Percentiles rank a stretch among this genome's conserved stretches.
Conservation (phyloP, 176 grass and related monocot species). For the Paspalum notatum region DNA sequence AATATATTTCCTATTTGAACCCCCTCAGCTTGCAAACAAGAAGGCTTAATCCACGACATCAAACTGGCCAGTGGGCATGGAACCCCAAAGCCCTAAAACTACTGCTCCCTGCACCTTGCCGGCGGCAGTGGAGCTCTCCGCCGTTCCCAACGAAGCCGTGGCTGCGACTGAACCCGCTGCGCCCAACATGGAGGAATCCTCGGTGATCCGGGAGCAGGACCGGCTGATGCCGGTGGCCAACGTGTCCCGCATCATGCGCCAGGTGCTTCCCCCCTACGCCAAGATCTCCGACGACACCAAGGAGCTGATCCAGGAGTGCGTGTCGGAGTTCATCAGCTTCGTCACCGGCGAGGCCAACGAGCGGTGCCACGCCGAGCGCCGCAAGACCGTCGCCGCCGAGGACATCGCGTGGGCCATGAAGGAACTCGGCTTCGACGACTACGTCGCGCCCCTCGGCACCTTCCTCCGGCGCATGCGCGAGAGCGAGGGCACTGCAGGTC, state of each 20-base stretch:
- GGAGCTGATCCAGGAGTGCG: constrained; percentile 75
- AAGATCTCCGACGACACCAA: constrained; percentile 86
- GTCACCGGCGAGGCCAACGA: constrained; percentile 80
- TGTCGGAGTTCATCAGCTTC: constrained; percentile 88
- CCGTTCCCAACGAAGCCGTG: background rate
- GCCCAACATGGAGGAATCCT: background rate
- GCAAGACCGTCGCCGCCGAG: constrained; percentile 78
- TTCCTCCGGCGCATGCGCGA: constrained; percentile 59
- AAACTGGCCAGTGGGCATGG: background rate
- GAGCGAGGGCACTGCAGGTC: constrained; percentile 23
- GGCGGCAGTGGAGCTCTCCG: background rate
- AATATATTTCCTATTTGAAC: constrained; percentile 37
- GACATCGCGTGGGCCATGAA: constrained; percentile 77
- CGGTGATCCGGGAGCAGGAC: constrained; percentile 61
- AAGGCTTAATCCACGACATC: too few species aligned
- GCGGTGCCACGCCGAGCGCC: constrained; percentile 66
- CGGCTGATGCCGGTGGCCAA: constrained; percentile 68
- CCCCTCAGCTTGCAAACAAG: background rate
- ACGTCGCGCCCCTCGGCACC: constrained; percentile 45
- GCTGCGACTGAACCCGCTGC: too few species aligned
- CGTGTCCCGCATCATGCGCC: constrained; percentile 76
- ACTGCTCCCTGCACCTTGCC: background rate
- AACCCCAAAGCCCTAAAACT: constrained; percentile 2
- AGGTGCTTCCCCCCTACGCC: constrained; percentile 58
- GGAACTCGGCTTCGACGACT: constrained; percentile 72